Base-by-base conservation (phyloP, 1,284 basidiomycete genomes). In the Ganoderma resinaceum region DNA sequence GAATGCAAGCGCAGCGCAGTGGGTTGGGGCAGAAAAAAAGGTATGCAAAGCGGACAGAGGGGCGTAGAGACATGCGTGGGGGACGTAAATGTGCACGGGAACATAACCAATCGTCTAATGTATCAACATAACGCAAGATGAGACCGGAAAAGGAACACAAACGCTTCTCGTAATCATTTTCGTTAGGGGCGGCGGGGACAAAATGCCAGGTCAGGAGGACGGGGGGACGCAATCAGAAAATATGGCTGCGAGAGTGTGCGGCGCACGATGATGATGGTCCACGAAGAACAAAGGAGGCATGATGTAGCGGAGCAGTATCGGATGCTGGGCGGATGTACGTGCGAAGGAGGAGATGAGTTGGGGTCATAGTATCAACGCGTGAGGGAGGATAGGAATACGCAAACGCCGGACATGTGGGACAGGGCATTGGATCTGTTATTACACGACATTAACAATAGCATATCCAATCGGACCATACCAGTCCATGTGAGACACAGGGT, bases 381-480 rank as follows among this genome's bases (percentile, higher is more conserved):
- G 33, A 23, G 18, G 49, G 38, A 35, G 23, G 18, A 35, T 29
- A 31, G 43, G 61, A 64, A 61, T 49, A 58, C 14, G 52, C 53
- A 69, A 38, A 52, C 40, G 42, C 35, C 62, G 67, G 46, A 53
- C 53, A 65, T 62, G 55, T n/a, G 42, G 49, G 26, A 26, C 38
- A 64, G 33, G 65, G 71, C 68, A 70, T 55, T 57, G 37, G 12
- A 42, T 68, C 69, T 72, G 71, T 69, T 72, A 66, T 65, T 72
- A 72, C 71, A 72, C 65, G 57, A 61, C 65, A 69, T 72, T 65
- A 67, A 69, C 65, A 66, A 68, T 66, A 66, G 66, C 71, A 60
- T 68, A 72, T 63, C 69, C 69, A 70, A 67, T 49, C 23, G 9
- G 53, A 69, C 63, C 58, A 40, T 53, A 58, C 63, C 42, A 60